Base-by-base conservation (phyloP, 2,329 filamentous ascomycete species). In the Beauveria brongniartii region DNA sequence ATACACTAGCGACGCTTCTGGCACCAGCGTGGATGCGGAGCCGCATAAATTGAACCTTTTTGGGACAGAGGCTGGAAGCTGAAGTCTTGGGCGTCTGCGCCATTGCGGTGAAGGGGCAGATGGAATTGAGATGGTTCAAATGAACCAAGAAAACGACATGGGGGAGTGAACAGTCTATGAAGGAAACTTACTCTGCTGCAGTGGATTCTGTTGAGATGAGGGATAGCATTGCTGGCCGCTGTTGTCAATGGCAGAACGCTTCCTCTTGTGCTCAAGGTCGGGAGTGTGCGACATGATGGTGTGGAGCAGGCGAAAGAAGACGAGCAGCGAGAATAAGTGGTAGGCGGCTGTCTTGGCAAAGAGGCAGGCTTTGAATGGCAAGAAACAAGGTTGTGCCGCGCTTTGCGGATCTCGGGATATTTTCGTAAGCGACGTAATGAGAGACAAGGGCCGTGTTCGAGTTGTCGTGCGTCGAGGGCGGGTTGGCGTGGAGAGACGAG, bases 231-330 rank as follows among this genome's bases (percentile, higher is more conserved):
- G 48, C 47, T 59, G 55, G 34, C 44, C 40, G 44, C 41, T 40
- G 26, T 9, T 40, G n/a, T 59, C 61, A n/a, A 48, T 54, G 16
- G 43, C 61, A 34, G 50, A 52, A 24, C 55, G 61, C 55, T 62
- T 62, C 55, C 61, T 58, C 44, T 62, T 62, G 55, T 62, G 55
- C 16, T 62, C 61, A n/a, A 62, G 55, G 48, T 62, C 61, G 12
- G 61, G 61, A 30, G 61, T 55, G 20, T 59, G 61, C 24, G 61
- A 58, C 61, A 62, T 62, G 41, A 34, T 52, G 14, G 34, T 48
- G 43, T 24, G 26, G 22, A 34, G 50, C 18, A 30, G n/a, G 12
- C 18, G 40, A 52, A 14, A 10, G 34, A 52, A 10, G 34, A 40
- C 50, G 50, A 52, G 50, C 18, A 24, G 37, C 28, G n/a, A 51